Conservation (phyloP, 1,284 basidiomycete species). For the Ganoderma resinaceum region DNA sequence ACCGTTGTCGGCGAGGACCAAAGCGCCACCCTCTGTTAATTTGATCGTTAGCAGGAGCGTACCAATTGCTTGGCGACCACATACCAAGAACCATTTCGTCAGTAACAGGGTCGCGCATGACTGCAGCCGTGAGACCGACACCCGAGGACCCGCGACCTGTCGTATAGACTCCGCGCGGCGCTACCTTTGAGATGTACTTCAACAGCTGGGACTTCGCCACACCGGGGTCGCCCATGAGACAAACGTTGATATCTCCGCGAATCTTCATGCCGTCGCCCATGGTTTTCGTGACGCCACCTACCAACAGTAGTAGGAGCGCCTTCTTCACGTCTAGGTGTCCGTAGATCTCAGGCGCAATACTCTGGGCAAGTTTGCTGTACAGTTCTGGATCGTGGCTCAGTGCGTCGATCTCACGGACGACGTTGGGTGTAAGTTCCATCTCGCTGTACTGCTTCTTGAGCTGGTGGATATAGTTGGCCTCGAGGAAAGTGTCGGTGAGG, state of each 20-base stretch:
- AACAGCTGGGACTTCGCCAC: conserved; percentile 98
- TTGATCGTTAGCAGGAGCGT: background rate
- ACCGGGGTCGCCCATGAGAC: conserved; percentile 99
- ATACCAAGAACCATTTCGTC: conserved; percentile 98
- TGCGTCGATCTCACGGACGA: conserved; percentile 73
- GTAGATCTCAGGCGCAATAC: conserved; percentile 98
- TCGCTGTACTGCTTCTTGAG: conserved; percentile 98
- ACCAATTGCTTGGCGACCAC: conserved; percentile 39
- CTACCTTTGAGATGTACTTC: conserved; percentile 99
- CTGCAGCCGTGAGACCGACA: conserved; percentile 97
- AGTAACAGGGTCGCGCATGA: conserved; percentile 99
- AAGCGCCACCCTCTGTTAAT: conserved; percentile 90
- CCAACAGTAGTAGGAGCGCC: conserved; percentile 91
- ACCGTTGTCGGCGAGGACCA: conserved; percentile 98
- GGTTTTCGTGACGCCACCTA: conserved; percentile 95
- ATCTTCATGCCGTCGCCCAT: conserved; percentile 99
- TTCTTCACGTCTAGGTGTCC: conserved; percentile 99
- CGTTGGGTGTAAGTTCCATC: conserved; percentile 91
- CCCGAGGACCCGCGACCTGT: conserved; percentile 98
- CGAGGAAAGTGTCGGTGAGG: conserved; percentile 97
- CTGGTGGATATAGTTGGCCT: conserved; percentile 91
- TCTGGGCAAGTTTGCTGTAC: conserved; percentile 85
- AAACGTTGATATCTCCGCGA: conserved; percentile 96
- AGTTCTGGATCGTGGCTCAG: conserved; percentile 81
- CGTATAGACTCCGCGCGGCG: conserved; percentile 97